Conservation (phyloP, 1,284 basidiomycete genomes). For the Gymnopus androsaceus region DNA sequence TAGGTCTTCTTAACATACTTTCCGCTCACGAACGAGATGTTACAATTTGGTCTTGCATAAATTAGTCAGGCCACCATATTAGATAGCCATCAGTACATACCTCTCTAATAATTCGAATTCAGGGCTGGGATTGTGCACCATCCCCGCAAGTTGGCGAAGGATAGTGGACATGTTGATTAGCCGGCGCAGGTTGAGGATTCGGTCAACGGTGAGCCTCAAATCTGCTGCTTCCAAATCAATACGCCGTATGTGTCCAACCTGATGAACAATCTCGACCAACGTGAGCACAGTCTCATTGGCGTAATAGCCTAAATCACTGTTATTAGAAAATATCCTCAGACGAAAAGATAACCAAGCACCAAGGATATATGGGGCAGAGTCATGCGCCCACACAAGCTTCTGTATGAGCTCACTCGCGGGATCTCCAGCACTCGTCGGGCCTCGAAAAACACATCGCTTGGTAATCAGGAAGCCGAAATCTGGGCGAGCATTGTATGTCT, state of each 20-base stretch:
- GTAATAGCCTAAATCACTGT: background rate
- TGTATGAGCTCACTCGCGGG: slow-evolving; percentile 17
- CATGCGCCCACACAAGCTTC: slow-evolving; percentile 23
- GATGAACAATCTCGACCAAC: background rate
- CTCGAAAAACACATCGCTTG: slow-evolving; percentile 22
- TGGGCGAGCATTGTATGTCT: slow-evolving; percentile 17
- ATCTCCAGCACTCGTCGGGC: slow-evolving; percentile 10
- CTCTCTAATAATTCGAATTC: background rate
- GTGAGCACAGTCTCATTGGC: background rate
- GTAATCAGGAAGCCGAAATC: slow-evolving; percentile 21
- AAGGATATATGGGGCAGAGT: slow-evolving; percentile 21
- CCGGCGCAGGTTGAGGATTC: background rate
- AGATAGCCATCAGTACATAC: background rate
- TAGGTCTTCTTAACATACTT: background rate
- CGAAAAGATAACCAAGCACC: slow-evolving; percentile 17
- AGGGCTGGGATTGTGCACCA: background rate
- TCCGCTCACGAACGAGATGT: background rate
- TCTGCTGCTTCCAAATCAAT: background rate
- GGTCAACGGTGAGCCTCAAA: background rate
- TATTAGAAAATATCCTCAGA: background rate
- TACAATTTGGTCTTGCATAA: background rate
- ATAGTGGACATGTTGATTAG: background rate
- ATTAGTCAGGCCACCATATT: no score
- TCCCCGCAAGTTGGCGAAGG: background rate
- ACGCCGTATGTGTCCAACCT: background rate